Percentiles rank a stretch among this genome's conserved stretches.
Conservation (phyloP, 345 rosid genomes). For the Melastoma malabathricum region DNA sequence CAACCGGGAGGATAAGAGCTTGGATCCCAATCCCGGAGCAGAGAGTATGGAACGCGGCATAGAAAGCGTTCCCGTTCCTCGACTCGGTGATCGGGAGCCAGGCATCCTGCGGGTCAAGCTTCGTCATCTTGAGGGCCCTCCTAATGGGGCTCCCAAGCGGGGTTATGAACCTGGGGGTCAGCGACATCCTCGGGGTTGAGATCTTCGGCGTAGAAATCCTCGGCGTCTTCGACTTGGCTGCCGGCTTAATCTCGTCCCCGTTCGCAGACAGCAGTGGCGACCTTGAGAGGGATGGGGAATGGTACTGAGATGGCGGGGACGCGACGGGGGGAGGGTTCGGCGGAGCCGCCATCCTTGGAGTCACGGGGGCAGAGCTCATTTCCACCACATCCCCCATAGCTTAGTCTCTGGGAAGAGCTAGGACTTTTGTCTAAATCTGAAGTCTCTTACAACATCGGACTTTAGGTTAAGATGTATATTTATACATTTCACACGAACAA, state of each 20-base stretch:
- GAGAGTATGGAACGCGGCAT: conserved; percentile 14
- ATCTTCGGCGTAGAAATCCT: conserved; percentile 19
- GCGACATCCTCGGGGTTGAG: conserved; percentile 21
- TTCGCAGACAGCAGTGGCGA: conserved; percentile 34
- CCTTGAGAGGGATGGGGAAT: conserved; percentile 56
- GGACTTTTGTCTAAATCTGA: too few relatives aligned
- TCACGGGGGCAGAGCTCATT: conserved; percentile 16
- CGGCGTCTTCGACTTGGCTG: conserved; percentile 22
- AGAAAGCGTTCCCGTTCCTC: conserved; percentile 10
- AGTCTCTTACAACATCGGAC: too few relatives aligned
- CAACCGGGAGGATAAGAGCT: conserved; percentile 16
- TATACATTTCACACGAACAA: too few relatives aligned
- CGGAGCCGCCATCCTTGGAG: conserved; percentile 17
- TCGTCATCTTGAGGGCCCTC: neutral
- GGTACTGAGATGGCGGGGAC: conserved; percentile 56
- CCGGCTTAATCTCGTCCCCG: conserved; percentile 25
- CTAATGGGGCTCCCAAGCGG: neutral
- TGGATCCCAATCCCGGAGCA: conserved; percentile 22
- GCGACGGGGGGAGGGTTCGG: conserved; percentile 31
- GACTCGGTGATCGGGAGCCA: conserved; percentile 19
- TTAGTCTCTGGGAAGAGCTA: too few relatives aligned
- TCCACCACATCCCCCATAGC: conserved; percentile 21
- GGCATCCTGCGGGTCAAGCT: conserved; percentile 8
- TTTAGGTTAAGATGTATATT: too few relatives aligned
- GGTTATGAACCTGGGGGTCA: neutral